These are phyloP conservation scores for Fusarium xylarioides DNA, from an alignment of 2,329 filamentous ascomycete species.

Conservation along the genomic window DNA sequence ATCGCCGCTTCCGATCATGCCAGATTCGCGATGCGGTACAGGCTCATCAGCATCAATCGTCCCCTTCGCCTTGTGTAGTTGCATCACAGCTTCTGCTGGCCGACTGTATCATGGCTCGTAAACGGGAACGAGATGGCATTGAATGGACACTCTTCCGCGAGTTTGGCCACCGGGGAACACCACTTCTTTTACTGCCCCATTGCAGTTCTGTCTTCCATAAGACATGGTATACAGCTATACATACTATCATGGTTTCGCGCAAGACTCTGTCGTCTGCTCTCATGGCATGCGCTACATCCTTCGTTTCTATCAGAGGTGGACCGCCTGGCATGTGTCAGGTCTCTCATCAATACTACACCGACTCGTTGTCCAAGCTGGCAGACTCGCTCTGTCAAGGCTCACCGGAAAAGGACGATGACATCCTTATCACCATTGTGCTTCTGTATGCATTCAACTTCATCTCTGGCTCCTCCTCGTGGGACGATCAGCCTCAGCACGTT, in stretches of 20 bases:
- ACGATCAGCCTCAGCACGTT: background rate
- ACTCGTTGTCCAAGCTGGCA: background rate
- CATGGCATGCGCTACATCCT: background rate
- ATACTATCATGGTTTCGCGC: background rate
- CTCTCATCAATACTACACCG: background rate
- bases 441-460: background rate
- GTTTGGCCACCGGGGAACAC: background rate
- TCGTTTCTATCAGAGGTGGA: background rate
- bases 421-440: background rate
- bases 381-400: background rate
- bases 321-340: accelerated
- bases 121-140: background rate
- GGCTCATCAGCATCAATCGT: background rate
- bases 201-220: background rate
- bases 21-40: background rate
- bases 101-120: background rate
- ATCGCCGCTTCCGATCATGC: background rate
- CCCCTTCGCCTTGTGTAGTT: accelerated
- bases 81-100: background rate
- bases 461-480: background rate
- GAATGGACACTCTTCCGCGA: background rate
- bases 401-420: background rate
- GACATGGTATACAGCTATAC: background rate
- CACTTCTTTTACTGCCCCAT: background rate
- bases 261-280: background rate